Conservation (phyloP, 108 stramenopile species). For the Cylindrotheca closterium region DNA sequence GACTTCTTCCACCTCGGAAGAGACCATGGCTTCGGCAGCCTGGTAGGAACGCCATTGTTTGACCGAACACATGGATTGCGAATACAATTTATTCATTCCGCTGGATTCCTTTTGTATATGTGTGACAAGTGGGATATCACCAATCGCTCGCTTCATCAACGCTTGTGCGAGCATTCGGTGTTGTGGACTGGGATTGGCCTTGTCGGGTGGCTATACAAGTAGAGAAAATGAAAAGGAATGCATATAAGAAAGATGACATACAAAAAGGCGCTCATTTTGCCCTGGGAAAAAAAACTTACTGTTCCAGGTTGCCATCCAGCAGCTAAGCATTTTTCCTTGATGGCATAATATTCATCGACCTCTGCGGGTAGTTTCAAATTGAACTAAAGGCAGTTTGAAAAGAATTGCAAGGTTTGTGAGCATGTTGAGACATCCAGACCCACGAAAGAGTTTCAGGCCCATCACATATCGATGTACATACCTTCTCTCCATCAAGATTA, state of each 20-base stretch:
- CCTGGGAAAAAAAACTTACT: no score
- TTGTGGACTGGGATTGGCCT: conserved; percentile 31
- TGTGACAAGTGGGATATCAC: conserved; percentile 86
- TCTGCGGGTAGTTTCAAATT: conserved; percentile 84
- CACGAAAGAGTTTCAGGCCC: conserved; percentile 1
- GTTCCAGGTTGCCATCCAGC: conserved; percentile 82
- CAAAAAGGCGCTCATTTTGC: no score
- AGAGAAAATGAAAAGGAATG: background rate
- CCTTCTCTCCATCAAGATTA: conserved; percentile 84
- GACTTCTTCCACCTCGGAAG: conserved; percentile 88
- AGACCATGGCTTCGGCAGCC: conserved; percentile 81
- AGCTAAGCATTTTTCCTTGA: conserved; percentile 67
- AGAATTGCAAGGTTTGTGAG: background rate
- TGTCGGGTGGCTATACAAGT: background rate
- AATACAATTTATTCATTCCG: conserved; percentile 89
- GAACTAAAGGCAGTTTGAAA: conserved; percentile 61
- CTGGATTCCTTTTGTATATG: conserved; percentile 90
- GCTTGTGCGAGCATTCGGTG: conserved; percentile 84
- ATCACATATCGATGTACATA: conserved; percentile 21
- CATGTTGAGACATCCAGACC: background rate
- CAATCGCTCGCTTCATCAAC: conserved; percentile 91
- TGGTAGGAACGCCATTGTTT: conserved; percentile 89
- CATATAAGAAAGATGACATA: background rate
- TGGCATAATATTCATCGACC: conserved; percentile 85
- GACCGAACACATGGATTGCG: conserved; percentile 90